Percentiles rank a stretch among this genome's conserved stretches.
Conservation (phyloP, 2,329 filamentous ascomycete species). For the Verticillium nonalfalfae region DNA sequence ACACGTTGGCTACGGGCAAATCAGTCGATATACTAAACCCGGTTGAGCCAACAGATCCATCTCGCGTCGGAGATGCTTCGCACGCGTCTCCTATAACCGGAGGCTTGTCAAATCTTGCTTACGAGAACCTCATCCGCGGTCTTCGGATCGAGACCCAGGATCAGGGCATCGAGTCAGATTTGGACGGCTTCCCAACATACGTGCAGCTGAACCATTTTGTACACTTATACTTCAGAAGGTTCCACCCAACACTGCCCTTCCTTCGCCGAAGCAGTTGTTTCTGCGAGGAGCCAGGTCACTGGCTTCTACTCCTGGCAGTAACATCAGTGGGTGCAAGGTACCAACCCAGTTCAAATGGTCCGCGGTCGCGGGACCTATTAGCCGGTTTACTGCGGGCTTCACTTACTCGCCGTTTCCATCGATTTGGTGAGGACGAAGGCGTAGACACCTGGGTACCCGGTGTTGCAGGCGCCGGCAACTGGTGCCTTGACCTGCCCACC, state of each 20-base stretch:
- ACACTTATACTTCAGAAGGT: constrained; percentile 5
- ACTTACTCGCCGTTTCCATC: not conserved
- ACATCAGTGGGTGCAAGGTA: not conserved
- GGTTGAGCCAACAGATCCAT: not conserved
- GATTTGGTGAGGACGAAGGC: not conserved
- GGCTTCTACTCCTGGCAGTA: constrained; percentile 1
- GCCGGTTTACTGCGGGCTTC: not conserved
- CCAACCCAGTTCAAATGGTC: not conserved
- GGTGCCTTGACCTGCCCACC: not conserved
- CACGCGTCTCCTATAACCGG: not conserved
- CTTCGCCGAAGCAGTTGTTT: not conserved
- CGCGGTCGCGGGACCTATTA: not conserved
- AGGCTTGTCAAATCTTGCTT: not conserved
- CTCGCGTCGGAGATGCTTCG: not conserved
- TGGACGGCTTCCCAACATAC: not conserved
- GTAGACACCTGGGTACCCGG: not conserved
- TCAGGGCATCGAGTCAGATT: not conserved
- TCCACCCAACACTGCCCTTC: constrained; percentile 6
- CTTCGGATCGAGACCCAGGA: not conserved
- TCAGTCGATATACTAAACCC: not conserved
- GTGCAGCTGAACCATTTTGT: not conserved
- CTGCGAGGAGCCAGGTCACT: not conserved
- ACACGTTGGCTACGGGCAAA: not conserved
- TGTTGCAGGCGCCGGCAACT: not conserved
- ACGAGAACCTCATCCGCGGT: not conserved